Base-by-base conservation (phyloP, 306 rosid species). In the Ormosia semicastrata region DNA sequence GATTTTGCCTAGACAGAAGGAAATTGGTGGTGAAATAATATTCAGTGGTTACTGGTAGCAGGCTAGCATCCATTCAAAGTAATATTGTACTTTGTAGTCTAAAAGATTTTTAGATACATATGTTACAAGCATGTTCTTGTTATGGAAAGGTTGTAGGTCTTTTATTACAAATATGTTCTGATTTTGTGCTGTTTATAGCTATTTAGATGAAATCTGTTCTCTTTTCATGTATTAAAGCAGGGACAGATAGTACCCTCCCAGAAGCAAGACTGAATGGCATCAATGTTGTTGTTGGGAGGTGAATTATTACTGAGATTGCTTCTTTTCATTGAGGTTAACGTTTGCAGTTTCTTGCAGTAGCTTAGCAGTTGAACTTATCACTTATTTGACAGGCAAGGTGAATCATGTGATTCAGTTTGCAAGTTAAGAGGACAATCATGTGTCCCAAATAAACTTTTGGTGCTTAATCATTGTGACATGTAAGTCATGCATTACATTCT, bases 381-480 rank as follows among this genome's bases (percentile, higher is more conserved):
- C 83, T 53, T 94, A 79, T 53, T 80, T 75, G 86, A 75, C 80
- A 95, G 98, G 82, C 97, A 83, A 90, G 97, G 95, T 49, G 92
- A 95, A 86, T 89, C 99, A 34, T 95, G 98, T 32, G 87, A 90
- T 84, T 86, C 92, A 52, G 95, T 87, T 87, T 95, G 99, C 95
- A 93, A 89, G 86, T 87, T 81, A 59, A 93, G 89, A 83, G 99
- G 95, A 59, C 92, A 92, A 79, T 91, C 93, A 5, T 95, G 99
- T 66, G 98, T 95, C 80, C 90, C 94, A 24, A 93, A 93, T 83
- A 95, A 91, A 89, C 89, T 95, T 56, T 66, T 70, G 72, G 94
- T 91, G 81, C 97, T 95, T 70, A 95, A 95, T 84, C 88, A 90
- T 76, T 95, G 99, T 82, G 93, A 93, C 80, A 67, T 92, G 99